Percentiles rank a stretch among this genome's conserved stretches.
Conservation (phyloP, 2,329 filamentous ascomycete species). For the Berkeleyomyces rouxiae region DNA sequence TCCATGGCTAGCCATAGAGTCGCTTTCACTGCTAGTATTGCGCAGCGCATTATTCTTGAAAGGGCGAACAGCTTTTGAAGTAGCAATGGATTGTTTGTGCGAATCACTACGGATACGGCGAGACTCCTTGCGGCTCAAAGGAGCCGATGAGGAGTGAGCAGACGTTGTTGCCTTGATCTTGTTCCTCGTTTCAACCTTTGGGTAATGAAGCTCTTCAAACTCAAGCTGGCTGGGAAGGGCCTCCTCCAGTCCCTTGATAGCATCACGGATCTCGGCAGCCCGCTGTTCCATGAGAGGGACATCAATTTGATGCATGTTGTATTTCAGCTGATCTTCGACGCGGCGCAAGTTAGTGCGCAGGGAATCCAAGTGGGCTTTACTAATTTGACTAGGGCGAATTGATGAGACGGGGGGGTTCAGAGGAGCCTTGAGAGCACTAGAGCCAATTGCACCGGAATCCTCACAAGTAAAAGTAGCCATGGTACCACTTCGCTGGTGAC, state of each 20-base stretch:
- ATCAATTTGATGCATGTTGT: slow-evolving; percentile 47
- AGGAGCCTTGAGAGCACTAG: slow-evolving; percentile 14
- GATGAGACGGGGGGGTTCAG: slow-evolving; percentile 35
- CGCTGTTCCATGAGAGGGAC: slow-evolving; percentile 32
- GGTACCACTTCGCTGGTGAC: slow-evolving; percentile 5
- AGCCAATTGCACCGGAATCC: not conserved
- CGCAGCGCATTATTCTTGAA: slow-evolving; percentile 6
- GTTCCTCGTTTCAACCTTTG: slow-evolving; percentile 20
- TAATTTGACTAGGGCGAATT: slow-evolving; percentile 44
- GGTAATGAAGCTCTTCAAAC: slow-evolving; percentile 29
- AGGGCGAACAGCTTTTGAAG: not conserved
- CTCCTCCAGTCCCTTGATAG: slow-evolving; percentile 34
- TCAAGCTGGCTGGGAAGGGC: slow-evolving; percentile 28
- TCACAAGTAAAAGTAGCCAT: not conserved
- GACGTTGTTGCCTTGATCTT: slow-evolving; percentile 13
- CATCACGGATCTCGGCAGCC: slow-evolving; percentile 26
- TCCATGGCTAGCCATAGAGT: not conserved
- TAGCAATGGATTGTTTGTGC: slow-evolving; percentile 1
- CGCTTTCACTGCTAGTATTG: slow-evolving; percentile 5
- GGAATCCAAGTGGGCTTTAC: slow-evolving; percentile 39
- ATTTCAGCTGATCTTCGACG: slow-evolving; percentile 40
- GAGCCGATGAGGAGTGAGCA: slow-evolving; percentile 1
- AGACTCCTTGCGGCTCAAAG: slow-evolving; percentile 6
- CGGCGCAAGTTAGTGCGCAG: slow-evolving; percentile 28
- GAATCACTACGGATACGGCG: slow-evolving; percentile 11